Conservation (phyloP, 2,329 filamentous ascomycete genomes). For the Colletotrichum limetticola region DNA sequence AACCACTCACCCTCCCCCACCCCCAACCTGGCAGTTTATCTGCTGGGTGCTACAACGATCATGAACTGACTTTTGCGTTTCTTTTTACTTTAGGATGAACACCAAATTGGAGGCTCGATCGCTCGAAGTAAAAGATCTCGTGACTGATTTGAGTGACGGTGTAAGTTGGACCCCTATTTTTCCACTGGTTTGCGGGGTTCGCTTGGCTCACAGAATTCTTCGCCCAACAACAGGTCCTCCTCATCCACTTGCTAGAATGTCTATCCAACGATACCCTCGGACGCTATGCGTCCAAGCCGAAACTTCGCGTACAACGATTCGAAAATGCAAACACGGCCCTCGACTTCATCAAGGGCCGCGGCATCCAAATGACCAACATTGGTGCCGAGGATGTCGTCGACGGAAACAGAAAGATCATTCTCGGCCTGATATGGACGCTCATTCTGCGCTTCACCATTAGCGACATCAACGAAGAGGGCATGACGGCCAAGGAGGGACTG, state of each 20-base stretch:
- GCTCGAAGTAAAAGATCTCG: slow-evolving; percentile 86
- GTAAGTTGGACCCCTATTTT: slow-evolving; percentile 64
- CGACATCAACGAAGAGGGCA: slow-evolving; percentile 97
- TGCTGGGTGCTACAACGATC: neutral
- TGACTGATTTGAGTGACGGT: slow-evolving; percentile 90
- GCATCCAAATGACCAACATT: slow-evolving; percentile 98
- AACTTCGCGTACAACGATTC: slow-evolving; percentile 94
- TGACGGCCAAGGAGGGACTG: slow-evolving; percentile 96
- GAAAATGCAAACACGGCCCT: slow-evolving; percentile 98
- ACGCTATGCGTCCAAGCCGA: slow-evolving; percentile 95
- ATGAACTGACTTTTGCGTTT: slow-evolving; percentile 31
- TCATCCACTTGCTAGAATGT: slow-evolving; percentile 97
- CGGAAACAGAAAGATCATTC: slow-evolving; percentile 96
- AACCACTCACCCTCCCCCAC: slow-evolving; percentile 6
- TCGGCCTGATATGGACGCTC: slow-evolving; percentile 97
- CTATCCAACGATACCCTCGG: slow-evolving; percentile 94
- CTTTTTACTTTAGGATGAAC: slow-evolving; percentile 76
- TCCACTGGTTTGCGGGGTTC: slow-evolving; percentile 8
- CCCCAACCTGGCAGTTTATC: neutral
- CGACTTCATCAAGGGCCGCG: slow-evolving; percentile 89
- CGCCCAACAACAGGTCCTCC: slow-evolving; percentile 73
- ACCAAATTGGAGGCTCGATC: slow-evolving; percentile 86
- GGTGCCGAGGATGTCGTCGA: slow-evolving; percentile 98
- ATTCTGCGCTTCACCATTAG: slow-evolving; percentile 98
- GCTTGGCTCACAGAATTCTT: slow-evolving; percentile 35